Base-by-base conservation (phyloP, 2,329 filamentous ascomycete species). In the Escovopsis sp. region DNA sequence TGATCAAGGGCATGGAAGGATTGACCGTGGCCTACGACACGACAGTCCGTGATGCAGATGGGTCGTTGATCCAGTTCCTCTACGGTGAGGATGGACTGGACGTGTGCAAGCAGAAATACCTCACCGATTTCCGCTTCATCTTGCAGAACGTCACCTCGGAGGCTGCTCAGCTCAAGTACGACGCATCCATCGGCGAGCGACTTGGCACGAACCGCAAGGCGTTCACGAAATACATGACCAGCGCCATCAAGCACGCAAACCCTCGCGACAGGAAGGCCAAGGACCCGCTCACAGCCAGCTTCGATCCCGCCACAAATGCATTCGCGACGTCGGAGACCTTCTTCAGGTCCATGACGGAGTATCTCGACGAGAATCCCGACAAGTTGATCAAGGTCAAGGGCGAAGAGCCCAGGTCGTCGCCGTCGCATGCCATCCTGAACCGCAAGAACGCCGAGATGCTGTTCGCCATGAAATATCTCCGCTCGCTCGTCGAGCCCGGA, bases 1-100 rank as follows among this genome's bases (percentile, higher is more conserved):
- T 98, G 42, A 92, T 98, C 63, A 98, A 98, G 63, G 90, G 90
- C 41, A 92, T 98, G 81, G 90, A 98, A 58, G 90, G 90, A 4
- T 67, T 96, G 30, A 80, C 77, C 48, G 86, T 93, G 2, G 77
- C 87, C 41, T 96, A 98, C 54, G 90, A 98, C 51, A 87, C 79
- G 8, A 92, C 87, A 1, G 90, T 98, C 13, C 76, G 90, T 43
- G 88, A 98, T 49, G 79, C 88, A 1, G 92, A 98, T 54, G 92
- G 92, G 17, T 84, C 81, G 3, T 71, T 98, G 49, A 71, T 98
- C 3, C 90, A 98, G 53, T 96, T 98, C 58, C 58, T 98, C 23
- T 98, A 96, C 52, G 90, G 90, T 40, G 90, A 98, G 56, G 90
- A 98, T 51, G 90, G 88, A 25, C 68, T 96, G 15, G 90, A 98